Evolutionary conservation across 2,329 filamentous ascomycete genomes (phyloP), one percentile per base, ranked within the genome.

Genomic region (Pseudovirgaria hyperparasitica): DNA sequence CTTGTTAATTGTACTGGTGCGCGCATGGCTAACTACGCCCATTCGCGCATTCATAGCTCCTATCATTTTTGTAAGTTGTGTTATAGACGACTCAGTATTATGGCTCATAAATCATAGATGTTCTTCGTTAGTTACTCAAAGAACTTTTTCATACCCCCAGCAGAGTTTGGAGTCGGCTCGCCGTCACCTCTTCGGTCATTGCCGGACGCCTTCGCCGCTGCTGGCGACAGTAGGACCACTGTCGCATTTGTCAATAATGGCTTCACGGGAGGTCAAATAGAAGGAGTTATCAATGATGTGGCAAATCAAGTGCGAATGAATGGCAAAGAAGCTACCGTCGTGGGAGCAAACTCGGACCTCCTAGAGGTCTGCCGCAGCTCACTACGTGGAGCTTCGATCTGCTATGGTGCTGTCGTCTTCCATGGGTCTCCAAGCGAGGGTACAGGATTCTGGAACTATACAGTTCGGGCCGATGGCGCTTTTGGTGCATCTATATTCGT

Each of bases 181-280:
- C 52, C 72, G 0, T 59, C 55, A 5, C 63, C 73, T 0, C 55
- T 93, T 34, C 69, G 74, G 32, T 67, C 70, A 8, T 64, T 92
- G 11, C 44, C 62, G 18, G 58, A 79, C 35, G 82, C 75, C 2
- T 63, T 92, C 17, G 46, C 53, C 12, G 56, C 58, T 15, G 70
- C 75, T 3, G 55, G 57, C 10, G 61, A 61, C 8, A 72, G 73
- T 11, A 67, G 80, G 36, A 55, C 79, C 39, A 82, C 70, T 26
- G 60, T 93, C 9, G 75, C 76, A 9, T 82, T 94, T 30, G 74
- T 92, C 31, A 78, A 92, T 48, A 84, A 72, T 52, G 79, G 78
- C 7, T 45, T 56, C 27, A 60, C 59, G 0, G 76, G 72, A 7
- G 82, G 81, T 10, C 65, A 76, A 28, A 85, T 92, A 27, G 72